These are phyloP conservation scores for Exophiala sp. DNA, from an alignment of 2,329 filamentous ascomycete species.

Conservation along the genomic window DNA sequence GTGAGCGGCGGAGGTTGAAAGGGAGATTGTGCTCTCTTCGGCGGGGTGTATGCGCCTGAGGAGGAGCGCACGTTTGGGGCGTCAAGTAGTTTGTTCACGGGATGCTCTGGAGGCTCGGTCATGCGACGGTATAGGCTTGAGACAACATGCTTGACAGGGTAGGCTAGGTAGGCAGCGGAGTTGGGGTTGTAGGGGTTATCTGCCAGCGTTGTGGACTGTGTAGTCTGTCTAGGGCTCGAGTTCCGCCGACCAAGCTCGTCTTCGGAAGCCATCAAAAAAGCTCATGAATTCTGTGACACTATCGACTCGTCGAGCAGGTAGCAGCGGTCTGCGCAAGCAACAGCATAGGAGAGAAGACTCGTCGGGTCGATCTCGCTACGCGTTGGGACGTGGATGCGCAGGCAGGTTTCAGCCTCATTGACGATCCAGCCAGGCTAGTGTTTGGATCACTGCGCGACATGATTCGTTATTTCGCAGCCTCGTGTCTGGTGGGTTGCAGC, in stretches of 20 bases:
- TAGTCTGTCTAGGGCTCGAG: slow-evolving; percentile 9
- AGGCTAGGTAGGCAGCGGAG: slow-evolving; percentile 48
- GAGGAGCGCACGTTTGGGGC: slow-evolving; percentile 27
- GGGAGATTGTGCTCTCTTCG: slow-evolving; percentile 65
- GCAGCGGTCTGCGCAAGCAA: no score
- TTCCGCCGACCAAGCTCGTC: slow-evolving; percentile 3
- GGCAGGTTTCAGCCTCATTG: slow-evolving; percentile 1
- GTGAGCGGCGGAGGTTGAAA: slow-evolving; percentile 87
- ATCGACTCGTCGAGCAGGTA: not conserved
- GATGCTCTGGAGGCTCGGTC: slow-evolving; percentile 39
- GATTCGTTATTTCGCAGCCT: no score
- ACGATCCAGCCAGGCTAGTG: not conserved
- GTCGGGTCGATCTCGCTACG: no score
- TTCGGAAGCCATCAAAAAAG: slow-evolving; percentile 18
- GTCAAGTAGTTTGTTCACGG: slow-evolving; percentile 27
- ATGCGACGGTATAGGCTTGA: slow-evolving; percentile 68
- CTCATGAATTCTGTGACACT: not conserved
- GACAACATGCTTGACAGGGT: slow-evolving; percentile 51
- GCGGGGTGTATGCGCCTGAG: slow-evolving; percentile 56
- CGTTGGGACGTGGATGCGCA: not conserved
- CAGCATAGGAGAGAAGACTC: no score
- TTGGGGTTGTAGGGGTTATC: slow-evolving; percentile 33
- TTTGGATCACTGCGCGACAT: no score
- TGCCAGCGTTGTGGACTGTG: slow-evolving; percentile 18
- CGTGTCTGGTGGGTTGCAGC: no score